These are phyloP conservation scores for Gryganskiella cystojenkinii DNA, from an alignment of 192 early-diverging fungal genomes.

Conservation along the genomic window DNA sequence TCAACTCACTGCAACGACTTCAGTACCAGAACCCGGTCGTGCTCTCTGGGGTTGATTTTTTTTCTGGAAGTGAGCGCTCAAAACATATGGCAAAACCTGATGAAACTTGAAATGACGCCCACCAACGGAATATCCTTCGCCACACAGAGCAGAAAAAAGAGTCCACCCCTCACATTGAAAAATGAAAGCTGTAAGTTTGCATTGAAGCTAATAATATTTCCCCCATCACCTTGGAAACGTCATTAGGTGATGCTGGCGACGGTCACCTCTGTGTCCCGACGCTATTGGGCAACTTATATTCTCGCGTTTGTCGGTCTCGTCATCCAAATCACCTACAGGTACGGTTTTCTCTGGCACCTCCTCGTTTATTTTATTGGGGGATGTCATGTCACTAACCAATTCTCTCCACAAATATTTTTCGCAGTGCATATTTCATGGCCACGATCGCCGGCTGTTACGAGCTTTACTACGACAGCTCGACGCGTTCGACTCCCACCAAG, in stretches of 20 bases:
- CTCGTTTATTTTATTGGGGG: no score
- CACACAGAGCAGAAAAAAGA: background rate
- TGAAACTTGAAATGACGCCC: background rate
- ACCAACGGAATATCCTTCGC: conserved; percentile 23
- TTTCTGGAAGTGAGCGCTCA: background rate
- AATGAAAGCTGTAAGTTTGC: no score
- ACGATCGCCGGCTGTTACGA: conserved; percentile 67
- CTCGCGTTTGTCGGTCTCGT: conserved; percentile 74
- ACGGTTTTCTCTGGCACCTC: no score
- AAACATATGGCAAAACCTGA: background rate
- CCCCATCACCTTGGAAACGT: no score
- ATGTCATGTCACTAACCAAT: no score
- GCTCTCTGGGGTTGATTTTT: background rate
- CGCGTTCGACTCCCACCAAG: conserved; percentile 46
- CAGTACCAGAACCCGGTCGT: background rate
- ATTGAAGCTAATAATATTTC: background rate
- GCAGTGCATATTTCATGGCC: conserved; percentile 71
- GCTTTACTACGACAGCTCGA: conserved; percentile 31
- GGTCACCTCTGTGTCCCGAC: conserved; percentile 71
- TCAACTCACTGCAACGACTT: no score
- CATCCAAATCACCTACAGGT: conserved; percentile 63
- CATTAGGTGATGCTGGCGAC: conserved; percentile 69
- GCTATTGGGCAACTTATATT: conserved; percentile 75
- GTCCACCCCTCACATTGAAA: no score
- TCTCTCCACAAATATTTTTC: no score